Conservation (phyloP, 2,329 filamentous ascomycete genomes). For the Fusarium nisikadoi region DNA sequence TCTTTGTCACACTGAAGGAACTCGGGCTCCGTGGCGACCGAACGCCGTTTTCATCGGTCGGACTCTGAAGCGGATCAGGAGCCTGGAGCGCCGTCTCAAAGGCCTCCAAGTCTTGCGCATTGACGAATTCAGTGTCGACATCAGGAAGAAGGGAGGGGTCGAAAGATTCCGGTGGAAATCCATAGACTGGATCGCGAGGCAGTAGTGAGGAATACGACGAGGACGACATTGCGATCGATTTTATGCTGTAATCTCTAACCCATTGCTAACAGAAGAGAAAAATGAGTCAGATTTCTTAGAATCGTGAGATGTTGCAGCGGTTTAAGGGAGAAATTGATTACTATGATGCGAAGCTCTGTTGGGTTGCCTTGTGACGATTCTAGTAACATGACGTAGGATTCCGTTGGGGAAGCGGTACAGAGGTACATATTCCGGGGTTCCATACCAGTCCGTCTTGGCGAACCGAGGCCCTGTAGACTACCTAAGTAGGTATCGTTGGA, state of each 20-base stretch:
- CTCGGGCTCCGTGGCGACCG: constrained; percentile 55
- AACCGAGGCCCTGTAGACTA: constrained; percentile 9
- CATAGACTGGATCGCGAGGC: constrained; percentile 55
- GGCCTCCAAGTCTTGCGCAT: constrained; percentile 75
- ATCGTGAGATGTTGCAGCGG: constrained; percentile 5
- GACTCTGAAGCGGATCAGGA: constrained; percentile 77
- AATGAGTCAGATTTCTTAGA: background rate
- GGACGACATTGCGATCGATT: constrained; percentile 39
- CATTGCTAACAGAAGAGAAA: constrained; percentile 20
- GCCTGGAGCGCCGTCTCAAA: constrained; percentile 87
- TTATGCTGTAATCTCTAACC: constrained; percentile 18
- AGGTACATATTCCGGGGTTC: constrained; percentile 4
- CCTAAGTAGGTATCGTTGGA: background rate
- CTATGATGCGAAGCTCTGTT: constrained; percentile 31
- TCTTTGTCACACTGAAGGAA: constrained; percentile 57
- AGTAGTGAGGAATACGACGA: constrained; percentile 39
- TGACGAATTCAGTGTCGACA: constrained; percentile 79
- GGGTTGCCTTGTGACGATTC: constrained; percentile 40
- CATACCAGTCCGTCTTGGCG: constrained; percentile 27
- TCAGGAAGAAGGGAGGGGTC: constrained; percentile 81
- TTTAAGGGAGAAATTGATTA: constrained; percentile 24
- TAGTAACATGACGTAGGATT: constrained; percentile 47
- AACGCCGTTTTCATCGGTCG: constrained; percentile 61
- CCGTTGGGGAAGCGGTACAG: constrained; percentile 42
- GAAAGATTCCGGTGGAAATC: constrained; percentile 71